Base-by-base conservation (phyloP, 768 basidiomycete species). In the Suillus hirtellus region DNA sequence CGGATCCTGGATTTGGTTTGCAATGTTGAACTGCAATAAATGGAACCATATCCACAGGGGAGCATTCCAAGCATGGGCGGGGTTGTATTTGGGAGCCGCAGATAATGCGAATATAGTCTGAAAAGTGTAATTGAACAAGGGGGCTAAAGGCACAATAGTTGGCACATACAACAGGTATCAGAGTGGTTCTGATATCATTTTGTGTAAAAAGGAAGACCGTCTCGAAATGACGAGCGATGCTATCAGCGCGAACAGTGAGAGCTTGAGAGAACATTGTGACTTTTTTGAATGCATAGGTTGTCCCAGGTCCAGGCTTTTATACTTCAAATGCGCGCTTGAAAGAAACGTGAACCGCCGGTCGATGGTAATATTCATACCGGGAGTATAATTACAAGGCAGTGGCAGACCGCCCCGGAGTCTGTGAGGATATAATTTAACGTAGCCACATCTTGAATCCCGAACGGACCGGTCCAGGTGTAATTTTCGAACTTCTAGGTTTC, bases 1-100 rank as follows among this genome's bases (percentile, higher is more conserved):
- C 11, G 72, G 70, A 49, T 71, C 68, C 46, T 73, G 68, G 19
- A 71, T 70, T 69, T 81, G 82, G 62, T 82, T 82, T 14, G 77
- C 69, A 21, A 80, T 64, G 53, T 76, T 71, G 69, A 77, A 80
- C 38, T 73, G 74, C 1, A 82, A 66, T 31, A 81, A 65, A 60
- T 83, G 80, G 9, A 81, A 64, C 78, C 77, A 81, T 15, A 79
- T 74, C 82, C 82, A 82, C 34, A 72, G 58, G 2, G 77, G 64
- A 2, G 70, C 65, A n/a, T 76, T 70, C 14, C 69, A 43, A 9
- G 73, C 5, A 6, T 55, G 66, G 8, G 56, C 59, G 10, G 58
- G 31, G 11, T 64, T 62, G 24, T 62, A 55, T 1, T 69, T 44
- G 0, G 76, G 73, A 7, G 75, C 70, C 2, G 68, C 66, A 11